Base-by-base conservation (phyloP, 768 basidiomycete species). In the Phylloporus sp. region DNA sequence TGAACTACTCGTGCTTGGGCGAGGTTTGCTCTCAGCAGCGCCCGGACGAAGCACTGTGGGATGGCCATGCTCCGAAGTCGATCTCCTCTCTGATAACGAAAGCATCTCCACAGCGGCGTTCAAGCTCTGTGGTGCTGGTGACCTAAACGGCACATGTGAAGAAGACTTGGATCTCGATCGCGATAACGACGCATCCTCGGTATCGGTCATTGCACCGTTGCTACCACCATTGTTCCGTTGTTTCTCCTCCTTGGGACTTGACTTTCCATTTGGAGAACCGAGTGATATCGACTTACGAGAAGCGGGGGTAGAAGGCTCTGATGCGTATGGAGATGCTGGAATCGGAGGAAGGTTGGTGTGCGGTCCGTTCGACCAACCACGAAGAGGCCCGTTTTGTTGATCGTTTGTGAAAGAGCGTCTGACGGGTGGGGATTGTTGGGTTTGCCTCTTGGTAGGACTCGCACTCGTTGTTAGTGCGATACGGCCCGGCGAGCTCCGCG, bases 31-130 rank as follows among this genome's bases (percentile, higher is more conserved):
- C 43, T 68, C 69, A 34, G 24, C 44, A 11, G 32, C 36, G 1
- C 56, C 56, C 5, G 61, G 64, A 36, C 49, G 55, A 32, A 58
- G 58, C 10, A 46, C 48, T 22, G 52, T n/a, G 35, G 55, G 53
- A 44, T 58, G 62, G 12, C 66, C 64, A 40, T 58, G 57, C 35
- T 70, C 68, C 16, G 70, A 70, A 1, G 57, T 36, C 18, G 68
- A 59, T 46, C 58, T 64, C 47, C 45, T 67, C 41, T 69, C 68
- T 10, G 70, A 61, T 38, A 65, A 53, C 13, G 68, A 67, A 10
- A 90, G 69, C 69, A 83, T 78, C 67, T 90, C 85, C 29, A 86
- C 70, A 15, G 85, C 87, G 50, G 86, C 87, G 57, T 77, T 80
- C 41, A 91, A 73, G 55, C 85, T 88, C 69, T 88, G 87, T 1